These are phyloP conservation scores for Triticum monococcum DNA, from an alignment of 176 grass and related monocot genomes.

Conservation along the genomic window DNA sequence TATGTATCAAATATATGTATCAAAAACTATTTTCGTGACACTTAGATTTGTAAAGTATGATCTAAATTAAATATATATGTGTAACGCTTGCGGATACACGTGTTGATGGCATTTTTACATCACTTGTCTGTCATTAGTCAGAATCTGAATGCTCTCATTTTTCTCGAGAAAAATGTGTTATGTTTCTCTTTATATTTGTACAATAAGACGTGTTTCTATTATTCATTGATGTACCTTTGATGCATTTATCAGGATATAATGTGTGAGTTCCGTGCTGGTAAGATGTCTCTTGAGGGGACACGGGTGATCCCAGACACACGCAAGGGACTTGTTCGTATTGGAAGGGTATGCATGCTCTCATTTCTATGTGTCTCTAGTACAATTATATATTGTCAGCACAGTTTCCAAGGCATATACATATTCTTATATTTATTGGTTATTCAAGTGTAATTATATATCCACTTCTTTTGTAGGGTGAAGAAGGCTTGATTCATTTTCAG, in stretches of 20 bases:
- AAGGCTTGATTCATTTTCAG: slow-evolving; percentile 97
- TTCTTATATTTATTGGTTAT: slow-evolving; percentile 8
- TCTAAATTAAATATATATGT: not conserved
- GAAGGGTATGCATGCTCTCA: slow-evolving; percentile 58
- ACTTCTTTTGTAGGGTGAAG: slow-evolving; percentile 73
- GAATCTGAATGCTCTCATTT: slow-evolving; percentile 10
- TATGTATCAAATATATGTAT: not conserved
- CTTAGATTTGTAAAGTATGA: not conserved
- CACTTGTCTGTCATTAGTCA: not conserved
- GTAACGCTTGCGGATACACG: not conserved
- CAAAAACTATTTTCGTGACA: not conserved
- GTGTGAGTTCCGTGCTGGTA: slow-evolving; percentile 96
- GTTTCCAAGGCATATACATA: slow-evolving; percentile 8
- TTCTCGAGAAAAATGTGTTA: not conserved
- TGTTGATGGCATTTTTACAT: not conserved
- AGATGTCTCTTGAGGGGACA: slow-evolving; percentile 76
- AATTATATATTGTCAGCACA: slow-evolving; percentile 17
- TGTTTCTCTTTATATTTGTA: not conserved
- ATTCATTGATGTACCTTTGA: slow-evolving; percentile 6
- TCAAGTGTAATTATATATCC: slow-evolving; percentile 12
- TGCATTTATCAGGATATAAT: slow-evolving; percentile 64
- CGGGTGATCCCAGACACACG: slow-evolving; percentile 77
- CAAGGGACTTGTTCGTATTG: slow-evolving; percentile 92
- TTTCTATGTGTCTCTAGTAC: not conserved
- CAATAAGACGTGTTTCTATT: not conserved